Percentiles rank a stretch among this genome's conserved stretches.
Evolutionary conservation across 2,329 filamentous ascomycete genomes (phyloP).

Genomic region (Orbilia ellipsospora): DNA sequence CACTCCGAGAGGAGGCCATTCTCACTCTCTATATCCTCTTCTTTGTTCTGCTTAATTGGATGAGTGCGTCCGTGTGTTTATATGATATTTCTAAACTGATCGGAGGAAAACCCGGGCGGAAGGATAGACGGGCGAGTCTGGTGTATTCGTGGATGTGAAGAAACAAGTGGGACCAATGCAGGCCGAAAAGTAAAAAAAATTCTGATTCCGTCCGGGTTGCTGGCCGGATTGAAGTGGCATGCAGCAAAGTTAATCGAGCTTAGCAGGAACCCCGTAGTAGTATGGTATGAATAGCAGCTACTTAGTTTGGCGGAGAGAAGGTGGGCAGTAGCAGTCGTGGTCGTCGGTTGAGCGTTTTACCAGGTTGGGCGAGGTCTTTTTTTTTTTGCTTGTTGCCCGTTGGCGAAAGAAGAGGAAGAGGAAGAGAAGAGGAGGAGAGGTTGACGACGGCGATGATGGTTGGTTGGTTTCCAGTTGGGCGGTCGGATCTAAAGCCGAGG

Average conservation of each 20-base stretch:
- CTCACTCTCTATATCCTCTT: neutral
- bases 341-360: conserved; percentile 22
- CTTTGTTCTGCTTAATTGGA: too few relatives aligned
- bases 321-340: neutral
- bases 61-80: too few relatives aligned
- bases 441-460: too few relatives aligned
- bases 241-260: neutral
- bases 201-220: neutral
- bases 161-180: neutral
- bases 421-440: too few relatives aligned
- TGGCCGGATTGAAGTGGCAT: conserved; percentile 7
- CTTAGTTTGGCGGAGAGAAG: conserved; percentile 1
- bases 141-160: neutral
- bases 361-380: conserved; percentile 2
- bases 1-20: conserved; percentile 44
- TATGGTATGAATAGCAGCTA: neutral
- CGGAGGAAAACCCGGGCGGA: neutral
- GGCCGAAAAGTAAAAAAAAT: neutral
- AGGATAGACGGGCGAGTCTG: neutral
- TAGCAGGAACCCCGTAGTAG: neutral
- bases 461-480: too few relatives aligned
- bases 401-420: too few relatives aligned
- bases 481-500: too few relatives aligned
- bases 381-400: too few relatives aligned
- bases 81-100: neutral